These are phyloP conservation scores for Postia placenta DNA, from an alignment of 768 basidiomycete genomes.

Conservation along the genomic window DNA sequence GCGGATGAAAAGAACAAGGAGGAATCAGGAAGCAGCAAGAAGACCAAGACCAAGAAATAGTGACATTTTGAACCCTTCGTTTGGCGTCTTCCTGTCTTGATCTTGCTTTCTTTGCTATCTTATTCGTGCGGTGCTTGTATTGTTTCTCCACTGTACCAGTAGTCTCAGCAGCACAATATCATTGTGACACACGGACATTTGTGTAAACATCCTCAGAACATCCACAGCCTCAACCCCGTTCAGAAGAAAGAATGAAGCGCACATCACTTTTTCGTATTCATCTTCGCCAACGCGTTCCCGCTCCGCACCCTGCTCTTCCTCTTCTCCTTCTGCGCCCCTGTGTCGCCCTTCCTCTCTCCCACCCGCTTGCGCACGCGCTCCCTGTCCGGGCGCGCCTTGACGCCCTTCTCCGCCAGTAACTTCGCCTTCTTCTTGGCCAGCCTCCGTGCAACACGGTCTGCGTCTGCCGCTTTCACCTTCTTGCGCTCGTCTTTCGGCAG, in stretches of 20 bases:
- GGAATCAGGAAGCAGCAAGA: slow-evolving; percentile 30
- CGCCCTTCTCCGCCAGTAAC: slow-evolving; percentile 39
- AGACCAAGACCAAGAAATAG: slow-evolving; percentile 35
- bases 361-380: slow-evolving; percentile 41
- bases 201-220: too few relatives aligned
- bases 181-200: too few relatives aligned
- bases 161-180: slow-evolving; percentile 2
- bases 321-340: slow-evolving; percentile 26
- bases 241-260: too few relatives aligned
- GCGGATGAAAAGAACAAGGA: slow-evolving; percentile 29
- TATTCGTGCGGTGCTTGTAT: neutral
- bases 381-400: slow-evolving; percentile 32
- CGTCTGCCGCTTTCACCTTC: slow-evolving; percentile 69
- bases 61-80: neutral
- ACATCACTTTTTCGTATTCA: slow-evolving; percentile 53
- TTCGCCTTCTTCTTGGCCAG: slow-evolving; percentile 87
- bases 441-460: slow-evolving; percentile 75
- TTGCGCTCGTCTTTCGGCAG: slow-evolving; percentile 86
- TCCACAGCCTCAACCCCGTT: neutral
- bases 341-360: slow-evolving; percentile 25
- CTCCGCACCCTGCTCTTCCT: slow-evolving; percentile 45
- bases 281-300: slow-evolving; percentile 45
- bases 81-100: too few relatives aligned
- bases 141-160: slow-evolving; percentile 15
- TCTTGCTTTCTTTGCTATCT: slow-evolving; percentile 1